Evolutionary conservation across 768 basidiomycete genomes (phyloP).

Genomic region (Collybia nuda): DNA sequence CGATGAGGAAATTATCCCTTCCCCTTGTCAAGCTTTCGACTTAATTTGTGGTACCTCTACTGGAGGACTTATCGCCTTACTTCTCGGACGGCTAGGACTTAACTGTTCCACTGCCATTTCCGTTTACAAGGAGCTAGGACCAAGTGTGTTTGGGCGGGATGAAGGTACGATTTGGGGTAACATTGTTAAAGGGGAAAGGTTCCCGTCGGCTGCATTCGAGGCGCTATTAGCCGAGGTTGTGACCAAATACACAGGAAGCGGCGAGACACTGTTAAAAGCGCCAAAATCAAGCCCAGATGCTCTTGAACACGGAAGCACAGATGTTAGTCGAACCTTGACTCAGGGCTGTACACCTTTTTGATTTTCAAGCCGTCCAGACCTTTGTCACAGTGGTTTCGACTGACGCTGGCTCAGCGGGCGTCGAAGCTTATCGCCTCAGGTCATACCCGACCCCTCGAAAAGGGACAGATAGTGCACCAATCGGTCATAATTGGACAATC

Average conservation of each 20-base stretch:
- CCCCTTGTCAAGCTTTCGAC: conserved; percentile 27
- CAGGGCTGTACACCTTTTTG: neutral
- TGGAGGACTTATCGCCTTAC: conserved; percentile 24
- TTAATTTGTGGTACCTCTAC: conserved; percentile 27
- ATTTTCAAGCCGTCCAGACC: conserved; percentile 6
- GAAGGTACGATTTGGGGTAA: conserved; percentile 14
- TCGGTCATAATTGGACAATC: conserved; percentile 19
- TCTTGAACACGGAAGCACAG: conserved; percentile 8
- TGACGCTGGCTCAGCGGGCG: conserved; percentile 18
- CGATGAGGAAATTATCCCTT: conserved; percentile 14
- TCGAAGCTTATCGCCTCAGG: conserved; percentile 18
- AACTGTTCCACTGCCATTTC: conserved; percentile 22
- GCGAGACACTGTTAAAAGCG: conserved; percentile 1
- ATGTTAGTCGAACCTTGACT: neutral
- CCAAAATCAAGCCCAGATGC: conserved; percentile 2
- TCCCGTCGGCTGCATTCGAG: conserved; percentile 11
- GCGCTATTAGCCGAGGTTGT: neutral
- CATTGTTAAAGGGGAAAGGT: conserved; percentile 3
- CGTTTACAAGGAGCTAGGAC: conserved; percentile 17
- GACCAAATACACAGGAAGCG: conserved; percentile 5
- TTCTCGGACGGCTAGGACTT: conserved; percentile 25
- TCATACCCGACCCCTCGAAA: conserved; percentile 17
- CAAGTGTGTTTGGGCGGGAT: conserved; percentile 12
- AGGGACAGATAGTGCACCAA: neutral
- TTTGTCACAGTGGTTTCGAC: conserved; percentile 20